phyloP scores from a whole-genome alignment of 257 asterid species.

The Solanum dulcamara region DNA sequence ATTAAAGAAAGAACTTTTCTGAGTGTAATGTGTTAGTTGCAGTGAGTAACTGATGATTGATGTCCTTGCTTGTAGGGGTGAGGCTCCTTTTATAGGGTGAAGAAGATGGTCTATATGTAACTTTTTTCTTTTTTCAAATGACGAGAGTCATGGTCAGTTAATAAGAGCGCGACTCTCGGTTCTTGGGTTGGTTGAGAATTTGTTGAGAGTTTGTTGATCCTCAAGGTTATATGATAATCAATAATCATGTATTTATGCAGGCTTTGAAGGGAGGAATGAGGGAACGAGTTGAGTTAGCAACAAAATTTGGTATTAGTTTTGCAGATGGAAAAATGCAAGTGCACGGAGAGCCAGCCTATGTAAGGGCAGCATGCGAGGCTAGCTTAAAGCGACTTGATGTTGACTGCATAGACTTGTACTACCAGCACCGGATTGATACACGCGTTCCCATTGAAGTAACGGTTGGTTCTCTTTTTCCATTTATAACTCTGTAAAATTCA shows the following conservation, averaged over 20 bases:
- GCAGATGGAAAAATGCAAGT: constrained; percentile 2
- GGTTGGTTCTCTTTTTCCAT: constrained; percentile 2
- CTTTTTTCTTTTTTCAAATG: neutral
- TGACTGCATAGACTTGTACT: constrained; percentile 35
- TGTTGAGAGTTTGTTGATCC: neutral
- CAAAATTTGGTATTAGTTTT: constrained; percentile 19
- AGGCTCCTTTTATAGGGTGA: neutral
- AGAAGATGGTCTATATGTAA: neutral
- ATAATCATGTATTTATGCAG: neutral
- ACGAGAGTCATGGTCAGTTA: neutral
- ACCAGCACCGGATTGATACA: constrained; percentile 25
- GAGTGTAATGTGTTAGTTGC: neutral
- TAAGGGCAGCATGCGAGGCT: constrained; percentile 24
- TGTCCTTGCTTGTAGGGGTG: neutral
- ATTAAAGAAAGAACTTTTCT: neutral
- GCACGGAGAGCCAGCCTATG: constrained; percentile 32
- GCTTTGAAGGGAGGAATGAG: constrained; percentile 29
- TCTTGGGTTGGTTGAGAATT: neutral
- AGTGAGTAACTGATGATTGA: neutral
- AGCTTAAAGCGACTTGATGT: constrained; percentile 34
- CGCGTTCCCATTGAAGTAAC: constrained; percentile 36
- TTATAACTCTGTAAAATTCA: neutral
- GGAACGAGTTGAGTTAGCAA: constrained; percentile 27
- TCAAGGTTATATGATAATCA: neutral
- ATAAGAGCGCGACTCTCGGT: neutral